Percentiles rank a stretch among this genome's conserved stretches.
Evolutionary conservation across 257 asterid genomes (phyloP).

Genomic region (Euphrasia confusa): DNA sequence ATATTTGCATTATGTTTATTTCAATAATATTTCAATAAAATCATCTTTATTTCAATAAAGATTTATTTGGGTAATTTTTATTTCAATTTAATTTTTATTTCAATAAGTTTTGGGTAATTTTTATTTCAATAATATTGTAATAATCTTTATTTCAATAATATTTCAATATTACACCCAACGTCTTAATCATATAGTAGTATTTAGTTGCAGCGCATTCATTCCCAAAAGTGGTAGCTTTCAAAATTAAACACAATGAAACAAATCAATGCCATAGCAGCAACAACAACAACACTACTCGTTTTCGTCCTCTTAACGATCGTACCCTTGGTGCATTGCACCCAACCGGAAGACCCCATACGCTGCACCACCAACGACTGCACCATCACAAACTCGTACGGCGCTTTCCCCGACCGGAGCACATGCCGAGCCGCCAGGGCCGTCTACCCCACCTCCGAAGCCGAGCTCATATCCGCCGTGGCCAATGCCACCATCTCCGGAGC

Average conservation of each 20-base stretch:
- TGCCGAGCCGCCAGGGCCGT: slow-evolving; percentile 48
- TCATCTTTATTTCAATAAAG: no score
- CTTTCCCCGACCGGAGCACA: slow-evolving; percentile 49
- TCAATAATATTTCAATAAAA: no score
- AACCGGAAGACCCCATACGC: slow-evolving; percentile 54
- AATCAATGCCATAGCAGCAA: not conserved
- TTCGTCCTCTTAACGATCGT: not conserved
- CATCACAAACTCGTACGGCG: slow-evolving; percentile 49
- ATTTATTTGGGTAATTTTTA: no score
- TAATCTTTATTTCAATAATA: no score
- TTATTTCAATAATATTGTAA: no score
- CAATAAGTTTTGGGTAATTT: no score
- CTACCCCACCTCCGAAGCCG: slow-evolving; percentile 45
- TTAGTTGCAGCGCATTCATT: no score
- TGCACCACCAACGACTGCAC: slow-evolving; percentile 43
- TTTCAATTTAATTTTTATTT: no score
- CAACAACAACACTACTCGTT: not conserved
- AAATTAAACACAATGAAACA: not conserved
- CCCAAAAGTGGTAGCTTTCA: no score
- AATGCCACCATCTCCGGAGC: slow-evolving; percentile 27
- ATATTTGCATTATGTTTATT: no score
- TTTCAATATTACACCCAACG: no score
- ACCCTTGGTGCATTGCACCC: slow-evolving; percentile 21
- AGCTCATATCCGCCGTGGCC: slow-evolving; percentile 46
- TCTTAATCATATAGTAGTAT: no score